Conservation (phyloP, 805 yeast species). For the Helenozyma baotianmanensis region DNA sequence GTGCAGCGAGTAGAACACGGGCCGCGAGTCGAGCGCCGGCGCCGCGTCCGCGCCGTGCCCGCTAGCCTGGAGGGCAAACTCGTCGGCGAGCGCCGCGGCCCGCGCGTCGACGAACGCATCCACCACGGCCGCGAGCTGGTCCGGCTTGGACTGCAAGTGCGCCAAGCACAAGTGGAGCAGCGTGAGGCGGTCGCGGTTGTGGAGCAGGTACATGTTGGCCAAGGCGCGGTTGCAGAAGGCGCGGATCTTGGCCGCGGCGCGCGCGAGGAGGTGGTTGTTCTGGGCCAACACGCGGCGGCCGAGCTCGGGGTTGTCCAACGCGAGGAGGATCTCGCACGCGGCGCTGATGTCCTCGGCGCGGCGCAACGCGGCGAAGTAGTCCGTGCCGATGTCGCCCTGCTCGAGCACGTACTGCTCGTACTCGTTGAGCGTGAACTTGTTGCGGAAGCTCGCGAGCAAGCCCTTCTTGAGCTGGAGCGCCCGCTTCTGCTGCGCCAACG, state of each 20-base stretch:
- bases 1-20: conserved; percentile 62
- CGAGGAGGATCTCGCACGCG: conserved; percentile 65
- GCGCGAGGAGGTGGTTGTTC: conserved; percentile 47
- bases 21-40: conserved; percentile 24
- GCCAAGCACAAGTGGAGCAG: conserved; percentile 30
- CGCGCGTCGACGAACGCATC: conserved; percentile 65
- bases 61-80: conserved; percentile 56
- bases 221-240: conserved; percentile 30
- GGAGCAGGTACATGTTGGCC: conserved; percentile 25
- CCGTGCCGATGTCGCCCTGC: conserved; percentile 43
- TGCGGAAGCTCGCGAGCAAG: conserved; percentile 49
- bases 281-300: conserved; percentile 64
- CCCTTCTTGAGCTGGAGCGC: conserved; percentile 45
- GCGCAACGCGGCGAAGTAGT: conserved; percentile 55
- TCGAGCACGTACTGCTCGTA: conserved; percentile 62
- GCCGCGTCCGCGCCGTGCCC: conserved; percentile 20
- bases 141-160: conserved; percentile 35
- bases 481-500: conserved; percentile 27
- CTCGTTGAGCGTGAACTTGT: conserved; percentile 63
- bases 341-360: conserved; percentile 63
- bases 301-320: conserved; percentile 60
- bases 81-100: conserved; percentile 58
- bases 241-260: conserved; percentile 27
- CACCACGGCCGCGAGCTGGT: conserved; percentile 55
- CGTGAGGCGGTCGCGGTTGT: conserved; percentile 19